phyloP scores from a whole-genome alignment of 2,329 filamentous ascomycete species.

The Teratosphaeria viscida region DNA sequence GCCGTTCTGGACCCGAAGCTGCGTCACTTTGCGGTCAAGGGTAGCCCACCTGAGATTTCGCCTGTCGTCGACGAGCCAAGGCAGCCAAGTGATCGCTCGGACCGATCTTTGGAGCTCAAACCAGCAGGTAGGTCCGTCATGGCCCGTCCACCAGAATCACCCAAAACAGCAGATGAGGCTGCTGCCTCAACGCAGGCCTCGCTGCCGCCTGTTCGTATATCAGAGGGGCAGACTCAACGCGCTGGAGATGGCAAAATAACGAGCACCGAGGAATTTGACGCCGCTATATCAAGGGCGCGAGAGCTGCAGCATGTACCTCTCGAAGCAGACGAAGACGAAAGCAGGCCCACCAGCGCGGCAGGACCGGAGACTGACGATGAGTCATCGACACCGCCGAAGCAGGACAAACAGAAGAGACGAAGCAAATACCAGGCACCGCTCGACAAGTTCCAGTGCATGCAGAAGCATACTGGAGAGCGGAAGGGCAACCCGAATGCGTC shows the following conservation, averaged over 20 bases:
- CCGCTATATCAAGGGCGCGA: constrained; percentile 53
- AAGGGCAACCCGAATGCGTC: constrained; percentile 57
- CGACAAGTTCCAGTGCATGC: constrained; percentile 49
- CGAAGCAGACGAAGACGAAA: constrained; percentile 28
- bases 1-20: constrained; percentile 43
- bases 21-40: constrained; percentile 45
- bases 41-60: neutral
- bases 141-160: constrained; percentile 30
- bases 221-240: neutral
- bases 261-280: constrained; percentile 47
- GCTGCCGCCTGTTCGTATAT: neutral
- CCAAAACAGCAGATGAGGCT: constrained; percentile 27
- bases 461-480: constrained; percentile 39
- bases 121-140: constrained; percentile 31
- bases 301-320: constrained; percentile 47
- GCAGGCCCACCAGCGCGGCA: constrained; percentile 18
- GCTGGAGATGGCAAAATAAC: neutral
- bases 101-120: constrained; percentile 42
- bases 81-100: constrained; percentile 7
- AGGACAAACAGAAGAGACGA: constrained; percentile 12
- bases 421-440: constrained; percentile 16
- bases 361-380: constrained; percentile 9
- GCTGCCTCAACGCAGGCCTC: neutral
- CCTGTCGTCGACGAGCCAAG: neutral
- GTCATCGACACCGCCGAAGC: neutral